Percentiles rank a stretch among this genome's conserved stretches.
Conservation (phyloP, 2,329 filamentous ascomycete species). For the Didymella keratinophila region DNA sequence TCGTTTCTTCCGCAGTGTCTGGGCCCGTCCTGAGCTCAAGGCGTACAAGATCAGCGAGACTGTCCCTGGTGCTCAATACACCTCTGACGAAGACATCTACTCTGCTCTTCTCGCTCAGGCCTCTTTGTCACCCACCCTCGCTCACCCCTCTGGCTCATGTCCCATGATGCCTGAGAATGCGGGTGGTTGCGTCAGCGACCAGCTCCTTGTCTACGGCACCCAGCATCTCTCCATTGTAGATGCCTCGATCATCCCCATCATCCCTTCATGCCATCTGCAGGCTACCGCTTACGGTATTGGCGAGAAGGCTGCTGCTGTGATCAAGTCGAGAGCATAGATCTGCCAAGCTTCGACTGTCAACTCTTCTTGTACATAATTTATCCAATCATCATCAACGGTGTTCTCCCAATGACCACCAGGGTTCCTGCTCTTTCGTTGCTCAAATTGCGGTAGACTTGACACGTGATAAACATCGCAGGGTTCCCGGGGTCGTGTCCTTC, state of each 20-base stretch:
- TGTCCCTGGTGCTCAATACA: conserved; percentile 34
- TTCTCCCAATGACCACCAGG: neutral
- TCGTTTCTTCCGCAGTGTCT: conserved; percentile 45
- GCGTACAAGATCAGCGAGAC: conserved; percentile 34
- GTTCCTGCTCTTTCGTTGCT: neutral
- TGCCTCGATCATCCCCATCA: conserved; percentile 44
- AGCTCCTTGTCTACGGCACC: conserved; percentile 42
- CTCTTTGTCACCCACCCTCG: conserved; percentile 36
- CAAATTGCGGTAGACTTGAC: neutral
- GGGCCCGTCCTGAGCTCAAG: conserved; percentile 37
- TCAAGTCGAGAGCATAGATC: conserved; percentile 33
- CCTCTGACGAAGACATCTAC: conserved; percentile 35
- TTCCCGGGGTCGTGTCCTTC: neutral
- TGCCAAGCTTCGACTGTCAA: neutral
- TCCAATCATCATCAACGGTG: neutral
- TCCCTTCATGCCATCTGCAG: conserved; percentile 41
- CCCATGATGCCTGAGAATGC: conserved; percentile 38
- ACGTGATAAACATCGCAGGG: neutral
- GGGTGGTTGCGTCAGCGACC: conserved; percentile 40
- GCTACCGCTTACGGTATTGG: conserved; percentile 45
- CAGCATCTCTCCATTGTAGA: conserved; percentile 40
- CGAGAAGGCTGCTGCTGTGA: conserved; percentile 47
- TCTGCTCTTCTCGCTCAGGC: conserved; percentile 28
- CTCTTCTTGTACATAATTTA: conserved; percentile 5
- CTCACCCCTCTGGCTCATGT: conserved; percentile 43